Conservation (phyloP, 352 stramenopile species). For the Globisporangium abappressorium region DNA sequence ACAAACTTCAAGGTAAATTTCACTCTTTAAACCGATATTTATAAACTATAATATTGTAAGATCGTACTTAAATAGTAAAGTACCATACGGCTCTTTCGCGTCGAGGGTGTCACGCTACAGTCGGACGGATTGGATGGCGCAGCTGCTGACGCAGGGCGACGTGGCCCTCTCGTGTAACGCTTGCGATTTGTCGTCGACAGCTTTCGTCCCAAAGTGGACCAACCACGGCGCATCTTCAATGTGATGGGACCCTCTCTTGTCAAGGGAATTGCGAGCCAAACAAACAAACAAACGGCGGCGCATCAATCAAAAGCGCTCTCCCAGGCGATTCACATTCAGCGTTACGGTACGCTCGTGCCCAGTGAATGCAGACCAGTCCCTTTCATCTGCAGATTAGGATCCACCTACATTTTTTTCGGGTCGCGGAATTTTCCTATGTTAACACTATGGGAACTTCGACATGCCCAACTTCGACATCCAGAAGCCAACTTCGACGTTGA, state of each 20-base stretch:
- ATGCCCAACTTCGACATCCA: background rate
- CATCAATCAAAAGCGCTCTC: background rate
- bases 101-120: background rate
- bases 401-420: background rate
- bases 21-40: background rate
- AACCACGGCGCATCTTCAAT: background rate
- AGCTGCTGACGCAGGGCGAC: constrained; percentile 4
- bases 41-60: background rate
- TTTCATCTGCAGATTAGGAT: background rate
- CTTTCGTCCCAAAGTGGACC: too few species aligned
- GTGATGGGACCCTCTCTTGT: background rate
- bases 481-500: background rate
- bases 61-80: background rate
- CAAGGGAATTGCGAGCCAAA: background rate
- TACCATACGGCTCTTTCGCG: background rate
- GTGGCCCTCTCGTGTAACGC: background rate
- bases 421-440: background rate
- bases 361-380: constrained; percentile 3
- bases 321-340: constrained; percentile 8
- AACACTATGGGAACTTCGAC: background rate
- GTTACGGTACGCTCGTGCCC: background rate
- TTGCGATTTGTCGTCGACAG: constrained; percentile 1
- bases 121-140: background rate
- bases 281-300: background rate
- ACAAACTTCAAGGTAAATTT: constrained; percentile 1